phyloP scores from a whole-genome alignment of 2,329 filamentous ascomycete genomes.

The Teratosphaeriaceae sp. region DNA sequence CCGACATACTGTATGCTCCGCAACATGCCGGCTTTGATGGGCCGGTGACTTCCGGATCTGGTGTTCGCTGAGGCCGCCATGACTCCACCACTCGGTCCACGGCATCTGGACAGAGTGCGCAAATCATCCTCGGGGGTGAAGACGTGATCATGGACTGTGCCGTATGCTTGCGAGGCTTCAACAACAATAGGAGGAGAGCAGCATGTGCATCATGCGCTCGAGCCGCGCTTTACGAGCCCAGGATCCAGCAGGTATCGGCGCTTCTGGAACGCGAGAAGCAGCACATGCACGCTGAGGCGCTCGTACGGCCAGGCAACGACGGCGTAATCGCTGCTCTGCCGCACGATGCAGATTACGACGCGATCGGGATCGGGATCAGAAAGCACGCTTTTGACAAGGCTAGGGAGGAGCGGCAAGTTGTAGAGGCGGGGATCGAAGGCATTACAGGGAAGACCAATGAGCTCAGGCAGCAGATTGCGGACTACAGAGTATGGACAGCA shows the following conservation, averaged over 20 bases:
- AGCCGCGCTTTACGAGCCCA: slow-evolving; percentile 38
- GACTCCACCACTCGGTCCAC: slow-evolving; percentile 10
- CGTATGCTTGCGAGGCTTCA: slow-evolving; percentile 37
- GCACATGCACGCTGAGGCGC: slow-evolving; percentile 38
- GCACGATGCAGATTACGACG: slow-evolving; percentile 39
- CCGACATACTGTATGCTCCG: not conserved
- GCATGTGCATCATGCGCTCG: slow-evolving; percentile 44
- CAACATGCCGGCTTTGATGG: too few relatives aligned
- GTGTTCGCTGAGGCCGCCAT: slow-evolving; percentile 5
- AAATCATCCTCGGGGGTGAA: slow-evolving; percentile 10
- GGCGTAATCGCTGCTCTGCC: slow-evolving; percentile 31
- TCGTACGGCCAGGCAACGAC: slow-evolving; percentile 37
- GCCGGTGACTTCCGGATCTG: not conserved
- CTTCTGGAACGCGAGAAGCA: slow-evolving; percentile 41
- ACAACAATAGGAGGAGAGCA: slow-evolving; percentile 21
- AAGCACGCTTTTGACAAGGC: slow-evolving; percentile 35
- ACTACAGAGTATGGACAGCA: slow-evolving; percentile 54
- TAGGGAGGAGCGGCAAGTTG: slow-evolving; percentile 47
- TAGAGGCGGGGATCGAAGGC: slow-evolving; percentile 51
- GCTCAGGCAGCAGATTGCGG: slow-evolving; percentile 43
- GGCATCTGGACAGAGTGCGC: slow-evolving; percentile 13
- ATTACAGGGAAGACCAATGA: slow-evolving; percentile 60
- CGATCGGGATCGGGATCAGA: slow-evolving; percentile 38
- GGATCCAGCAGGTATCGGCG: slow-evolving; percentile 37
- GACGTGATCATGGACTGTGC: slow-evolving; percentile 41